These are phyloP conservation scores for Staphylotrichum longicolle DNA, from an alignment of 495 filamentous ascomycete species.

Conservation along the genomic window DNA sequence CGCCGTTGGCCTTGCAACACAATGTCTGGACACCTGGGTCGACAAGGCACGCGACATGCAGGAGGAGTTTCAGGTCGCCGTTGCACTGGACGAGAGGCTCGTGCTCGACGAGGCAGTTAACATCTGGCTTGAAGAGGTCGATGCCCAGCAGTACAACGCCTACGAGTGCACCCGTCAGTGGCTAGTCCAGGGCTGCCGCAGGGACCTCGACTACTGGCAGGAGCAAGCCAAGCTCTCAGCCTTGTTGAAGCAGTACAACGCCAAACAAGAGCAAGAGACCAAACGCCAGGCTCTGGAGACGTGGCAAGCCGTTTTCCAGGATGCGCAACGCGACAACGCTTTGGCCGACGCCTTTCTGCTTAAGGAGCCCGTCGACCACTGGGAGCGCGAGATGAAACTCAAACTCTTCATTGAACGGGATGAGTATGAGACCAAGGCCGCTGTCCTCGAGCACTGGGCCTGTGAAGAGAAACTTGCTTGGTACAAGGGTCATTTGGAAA, in stretches of 20 bases:
- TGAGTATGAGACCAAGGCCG: constrained; percentile 21
- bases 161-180: constrained; percentile 21
- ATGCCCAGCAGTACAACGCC: constrained; percentile 24
- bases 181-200: constrained; percentile 18
- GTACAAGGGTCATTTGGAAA: constrained; percentile 25
- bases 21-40: constrained; percentile 23
- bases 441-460: constrained; percentile 26
- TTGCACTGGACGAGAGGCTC: constrained; percentile 30
- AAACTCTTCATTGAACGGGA: constrained; percentile 17
- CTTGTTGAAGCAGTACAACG: constrained; percentile 24
- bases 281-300: constrained; percentile 17
- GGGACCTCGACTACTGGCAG: constrained; percentile 27
- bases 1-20: not conserved
- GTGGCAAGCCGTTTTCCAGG: constrained; percentile 17
- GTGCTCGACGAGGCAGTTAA: constrained; percentile 30
- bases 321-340: not conserved
- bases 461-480: constrained; percentile 28
- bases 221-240: constrained; percentile 28
- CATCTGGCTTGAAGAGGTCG: constrained; percentile 35
- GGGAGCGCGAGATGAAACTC: constrained; percentile 31
- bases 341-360: constrained; percentile 26
- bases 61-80: constrained; percentile 26
- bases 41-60: constrained; percentile 16
- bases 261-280: constrained; percentile 12
- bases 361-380: constrained; percentile 22